Base-by-base conservation (phyloP, 495 filamentous ascomycete genomes). In the Penicillium pancosmium region DNA sequence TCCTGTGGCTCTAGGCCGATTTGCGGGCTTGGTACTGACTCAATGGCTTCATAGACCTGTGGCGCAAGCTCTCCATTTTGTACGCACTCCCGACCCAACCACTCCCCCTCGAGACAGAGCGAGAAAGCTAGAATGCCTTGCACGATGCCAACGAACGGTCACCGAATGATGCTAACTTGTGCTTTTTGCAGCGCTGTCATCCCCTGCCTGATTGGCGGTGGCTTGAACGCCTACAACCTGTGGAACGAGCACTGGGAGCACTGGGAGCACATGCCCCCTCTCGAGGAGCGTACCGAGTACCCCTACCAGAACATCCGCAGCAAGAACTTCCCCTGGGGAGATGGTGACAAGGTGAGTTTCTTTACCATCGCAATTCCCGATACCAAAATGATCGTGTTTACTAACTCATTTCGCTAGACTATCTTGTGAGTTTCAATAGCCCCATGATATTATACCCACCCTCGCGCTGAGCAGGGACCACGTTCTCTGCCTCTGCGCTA, bases 241-340 rank as follows among this genome's bases (percentile, higher is more conserved):
- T 97, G 92, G 91, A 84, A 82, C 59, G 91, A 95, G 85, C 93
- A 97, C 77, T 96, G 92, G 93, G 90, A 94, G 79, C 93, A 97
- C 80, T 91, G 88, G 90, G 74, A 74, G 6, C 92, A 97, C 81
- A 79, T 90, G 80, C 84, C 89, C 52, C 88, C 93, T 56, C 83
- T 94, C 38, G 91, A 95, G 81, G 93, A 97, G 76, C 86, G 90
- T 68, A 69, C 80, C 63, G 87, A 97, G 80, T 97, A 97, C 80
- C 83, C 91, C 55, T 97, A 92, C 84, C 89, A 92, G 86, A 97
- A 97, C 81, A 86, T 97, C 70, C 86, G 93, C 68, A 80, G 82
- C 63, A 93, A 91, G 83, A 94, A 93, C 82, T 97, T 78, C 84
- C 84, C 84, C 64, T 97, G 89, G 89, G 92, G 92, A 49, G 83